Evolutionary conservation across 495 filamentous ascomycete genomes (phyloP).

Genomic region (Podospora conica): DNA sequence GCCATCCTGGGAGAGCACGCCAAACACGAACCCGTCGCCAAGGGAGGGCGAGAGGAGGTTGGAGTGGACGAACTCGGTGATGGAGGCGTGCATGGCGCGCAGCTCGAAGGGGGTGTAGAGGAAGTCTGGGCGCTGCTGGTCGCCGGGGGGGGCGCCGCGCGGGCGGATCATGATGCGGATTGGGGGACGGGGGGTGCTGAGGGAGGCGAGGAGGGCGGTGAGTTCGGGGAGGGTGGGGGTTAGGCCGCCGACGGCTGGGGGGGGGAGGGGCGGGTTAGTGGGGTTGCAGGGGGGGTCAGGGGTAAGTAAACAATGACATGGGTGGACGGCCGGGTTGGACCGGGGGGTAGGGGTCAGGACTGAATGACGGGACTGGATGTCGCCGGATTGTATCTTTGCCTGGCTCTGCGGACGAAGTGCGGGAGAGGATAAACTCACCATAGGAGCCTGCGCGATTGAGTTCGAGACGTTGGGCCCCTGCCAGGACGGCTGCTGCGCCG

Average conservation of each 20-base stretch:
- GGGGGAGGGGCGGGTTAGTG: not conserved
- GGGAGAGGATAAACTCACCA: constrained; percentile 9
- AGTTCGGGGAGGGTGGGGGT: constrained; percentile 30
- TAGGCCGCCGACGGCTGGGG: constrained; percentile 28
- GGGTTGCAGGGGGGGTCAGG: not conserved
- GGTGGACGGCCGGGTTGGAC: not conserved
- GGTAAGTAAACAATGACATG: not conserved
- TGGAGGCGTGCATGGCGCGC: constrained; percentile 23
- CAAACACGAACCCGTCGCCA: constrained; percentile 38
- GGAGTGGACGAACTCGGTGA: constrained; percentile 23
- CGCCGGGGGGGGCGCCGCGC: constrained; percentile 22
- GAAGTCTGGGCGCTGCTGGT: constrained; percentile 27
- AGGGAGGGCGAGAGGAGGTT: constrained; percentile 20
- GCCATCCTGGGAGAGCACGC: constrained; percentile 19
- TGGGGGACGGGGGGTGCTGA: constrained; percentile 15
- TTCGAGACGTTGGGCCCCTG: constrained; percentile 35
- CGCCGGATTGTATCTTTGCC: not conserved
- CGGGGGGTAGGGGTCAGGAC: not conserved
- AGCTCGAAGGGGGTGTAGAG: constrained; percentile 33
- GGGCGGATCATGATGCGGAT: constrained; percentile 45
- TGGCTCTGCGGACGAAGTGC: not conserved
- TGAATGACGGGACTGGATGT: no score
- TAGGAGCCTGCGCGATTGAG: constrained; percentile 39
- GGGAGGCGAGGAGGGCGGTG: constrained; percentile 5
- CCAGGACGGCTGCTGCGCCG: constrained; percentile 18